phyloP scores from a whole-genome alignment of 768 basidiomycete species.

The Amanita pseudoporphyria region DNA sequence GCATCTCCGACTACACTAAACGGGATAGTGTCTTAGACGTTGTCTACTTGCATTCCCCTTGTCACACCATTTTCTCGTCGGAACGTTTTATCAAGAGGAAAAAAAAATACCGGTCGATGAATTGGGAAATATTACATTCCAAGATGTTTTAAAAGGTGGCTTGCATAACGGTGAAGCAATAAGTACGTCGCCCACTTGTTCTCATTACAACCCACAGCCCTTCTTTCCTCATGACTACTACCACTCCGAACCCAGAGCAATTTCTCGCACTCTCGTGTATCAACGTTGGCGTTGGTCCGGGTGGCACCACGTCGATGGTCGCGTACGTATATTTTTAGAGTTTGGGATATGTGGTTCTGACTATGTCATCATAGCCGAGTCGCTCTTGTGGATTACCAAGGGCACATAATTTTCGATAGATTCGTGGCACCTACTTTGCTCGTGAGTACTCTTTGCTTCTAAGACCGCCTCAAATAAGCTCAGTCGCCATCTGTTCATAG shows the following conservation, averaged over 20 bases:
- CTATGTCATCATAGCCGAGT: conserved; percentile 25
- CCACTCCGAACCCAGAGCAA: conserved; percentile 29
- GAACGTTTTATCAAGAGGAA: background rate
- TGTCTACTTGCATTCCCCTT: background rate
- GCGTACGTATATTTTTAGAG: conserved; percentile 44
- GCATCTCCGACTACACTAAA: conserved; percentile 1
- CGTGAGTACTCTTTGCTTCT: conserved; percentile 16
- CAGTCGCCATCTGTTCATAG: conserved; percentile 20
- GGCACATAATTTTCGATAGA: conserved; percentile 49
- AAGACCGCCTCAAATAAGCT: background rate
- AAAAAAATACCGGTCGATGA: conserved; percentile 1
- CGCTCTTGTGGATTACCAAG: conserved; percentile 47
- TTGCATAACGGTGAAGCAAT: background rate
- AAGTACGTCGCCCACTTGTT: background rate
- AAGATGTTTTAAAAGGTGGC: conserved; percentile 3
- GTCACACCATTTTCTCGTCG: conserved; percentile 4
- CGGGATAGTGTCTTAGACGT: background rate
- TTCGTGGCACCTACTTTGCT: conserved; percentile 56
- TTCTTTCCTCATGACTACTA: conserved; percentile 19
- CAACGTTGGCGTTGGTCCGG: conserved; percentile 73
- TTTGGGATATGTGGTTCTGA: background rate
- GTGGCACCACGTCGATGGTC: conserved; percentile 74
- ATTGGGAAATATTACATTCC: conserved; percentile 5
- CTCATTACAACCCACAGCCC: background rate
- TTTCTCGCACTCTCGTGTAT: conserved; percentile 53